Evolutionary conservation across 208 protist genomes (phyloP).

Genomic region (Angomonas desouzai): DNA sequence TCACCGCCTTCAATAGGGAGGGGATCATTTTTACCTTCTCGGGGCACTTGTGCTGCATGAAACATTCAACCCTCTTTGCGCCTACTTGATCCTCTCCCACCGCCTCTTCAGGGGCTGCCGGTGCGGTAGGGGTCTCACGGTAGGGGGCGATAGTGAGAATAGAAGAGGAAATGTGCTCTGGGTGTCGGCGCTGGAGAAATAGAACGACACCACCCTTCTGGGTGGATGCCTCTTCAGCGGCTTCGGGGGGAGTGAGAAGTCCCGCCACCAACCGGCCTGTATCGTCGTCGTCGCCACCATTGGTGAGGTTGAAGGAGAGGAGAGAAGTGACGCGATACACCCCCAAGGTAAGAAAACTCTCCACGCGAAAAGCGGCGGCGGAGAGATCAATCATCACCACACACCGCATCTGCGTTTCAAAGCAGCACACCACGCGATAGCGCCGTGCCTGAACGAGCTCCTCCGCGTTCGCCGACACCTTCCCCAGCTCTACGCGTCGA

Average conservation of each 20-base stretch:
- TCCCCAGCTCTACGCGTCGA: slow-evolving; percentile 56
- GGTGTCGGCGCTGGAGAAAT: slow-evolving; percentile 1
- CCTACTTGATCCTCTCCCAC: background rate
- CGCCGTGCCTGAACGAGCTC: slow-evolving; percentile 39
- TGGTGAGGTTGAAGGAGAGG: slow-evolving; percentile 21
- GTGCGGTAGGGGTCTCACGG: background rate
- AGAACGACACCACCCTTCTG: slow-evolving; percentile 11
- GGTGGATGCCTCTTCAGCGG: slow-evolving; percentile 1
- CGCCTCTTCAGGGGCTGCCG: slow-evolving; percentile 15
- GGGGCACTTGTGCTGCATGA: slow-evolving; percentile 45
- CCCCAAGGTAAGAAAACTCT: slow-evolving; percentile 68
- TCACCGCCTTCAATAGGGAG: slow-evolving; percentile 34
- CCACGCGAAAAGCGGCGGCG: slow-evolving; percentile 36
- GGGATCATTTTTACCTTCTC: slow-evolving; percentile 61
- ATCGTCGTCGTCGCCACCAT: slow-evolving; percentile 4
- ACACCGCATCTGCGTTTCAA: slow-evolving; percentile 33
- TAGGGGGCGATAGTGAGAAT: slow-evolving; percentile 7
- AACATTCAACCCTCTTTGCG: slow-evolving; percentile 8
- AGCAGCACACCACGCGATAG: slow-evolving; percentile 65
- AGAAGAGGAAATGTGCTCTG: slow-evolving; percentile 7
- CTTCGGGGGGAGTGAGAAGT: slow-evolving; percentile 18
- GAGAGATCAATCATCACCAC: slow-evolving; percentile 69
- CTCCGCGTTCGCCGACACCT: slow-evolving; percentile 34
- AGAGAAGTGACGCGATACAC: slow-evolving; percentile 35
- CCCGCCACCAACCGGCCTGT: slow-evolving; percentile 35